Evolutionary conservation across 805 yeast species (phyloP), one percentile per base, ranked within the genome.

Genomic region (Groenewaldozyma tartarivorans): DNA sequence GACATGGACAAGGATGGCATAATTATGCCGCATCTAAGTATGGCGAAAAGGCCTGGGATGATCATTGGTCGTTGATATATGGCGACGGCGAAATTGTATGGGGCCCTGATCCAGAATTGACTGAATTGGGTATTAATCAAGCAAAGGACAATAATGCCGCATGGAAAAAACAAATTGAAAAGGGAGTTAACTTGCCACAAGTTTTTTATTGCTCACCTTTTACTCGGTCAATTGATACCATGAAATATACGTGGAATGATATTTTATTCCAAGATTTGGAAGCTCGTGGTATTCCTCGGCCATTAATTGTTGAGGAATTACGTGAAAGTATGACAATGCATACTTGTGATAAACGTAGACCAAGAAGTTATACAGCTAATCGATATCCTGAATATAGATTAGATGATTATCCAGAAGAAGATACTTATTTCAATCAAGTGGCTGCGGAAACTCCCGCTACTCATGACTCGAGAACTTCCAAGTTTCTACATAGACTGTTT

Each of bases 1-100:
- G 78, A 39, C 78, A 73, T 46, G 77, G 77, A 3, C 74, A 73
- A 46, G 78, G 77, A 1, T 71, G 50, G 50, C 78, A 73, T 50
- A 73, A 73, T 49, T 52, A 61, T 41, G 74, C 72, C 20, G 69
- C 69, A 48, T 38, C 58, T 15, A 60, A 58, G 38, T 72, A 72
- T 49, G 77, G 76, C 13, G 61, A 64, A 27, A 54, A 60, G 27
- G 64, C 50, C 11, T 71, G 75, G 75, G 64, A 69, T 42, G 61
- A 60, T 35, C 39, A 49, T 27, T 72, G 74, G 72, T 61, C 68
- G 34, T 58, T 57, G 33, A 42, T 61, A 24, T 55, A 60, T 35
- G 73, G 74, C 2, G 73, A 72, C 48, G 75, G 74, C 7, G 56
- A 65, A 17, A 52, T 64, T 9, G 61, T 58, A 3, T 73, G 76